Evolutionary conservation across 345 rosid species (phyloP), one percentile per base, ranked within the genome.

Genomic region (Citrus trifoliata): DNA sequence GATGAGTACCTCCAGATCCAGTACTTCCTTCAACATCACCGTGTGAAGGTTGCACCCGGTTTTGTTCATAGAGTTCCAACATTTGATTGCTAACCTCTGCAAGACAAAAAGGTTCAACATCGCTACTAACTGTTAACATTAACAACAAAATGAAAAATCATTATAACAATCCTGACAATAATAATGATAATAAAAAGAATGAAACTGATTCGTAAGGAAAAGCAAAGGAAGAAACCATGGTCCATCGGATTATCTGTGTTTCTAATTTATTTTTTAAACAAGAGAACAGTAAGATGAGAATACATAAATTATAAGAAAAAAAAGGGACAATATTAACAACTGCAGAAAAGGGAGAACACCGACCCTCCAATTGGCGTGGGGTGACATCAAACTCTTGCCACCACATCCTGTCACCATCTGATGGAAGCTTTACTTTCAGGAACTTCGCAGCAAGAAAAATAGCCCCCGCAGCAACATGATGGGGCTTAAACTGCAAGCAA

Each of bases 71-170:
- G 13, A 88, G 80, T 79, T 88, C 89, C 84, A 85, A 55, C 88
- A 88, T 88, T 68, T 88, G 91, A 82, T 86, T 88, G 86, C 91
- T 86, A 55, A 86, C 89, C 83, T 88, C 88, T 88, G 91, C 80
- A 83, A 71, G 37, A 74, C 30, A 56, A 33, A 73, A 58, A 4
- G 3, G n/a, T 25, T 25, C 16, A 67, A 32, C n/a, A 53, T 60
- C 14, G 28, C 4, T n/a, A 30, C 13, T 30, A 60, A 63, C 71
- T 62, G 60, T 13, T 18, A 46, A 38, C 33, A 37, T 42, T 64
- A 16, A 12, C 32, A 24, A 55, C 25, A 53, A 30, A 55, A 21
- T 3, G 42, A 4, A 55, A 30, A 30, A 33, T n/a, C 9, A 71
- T 4, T 2, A 46, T 7, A 3, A 7, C 3, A 46, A 27, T 6